These are phyloP conservation scores for Gyrodon lividus DNA, from an alignment of 768 basidiomycete species.

Conservation along the genomic window DNA sequence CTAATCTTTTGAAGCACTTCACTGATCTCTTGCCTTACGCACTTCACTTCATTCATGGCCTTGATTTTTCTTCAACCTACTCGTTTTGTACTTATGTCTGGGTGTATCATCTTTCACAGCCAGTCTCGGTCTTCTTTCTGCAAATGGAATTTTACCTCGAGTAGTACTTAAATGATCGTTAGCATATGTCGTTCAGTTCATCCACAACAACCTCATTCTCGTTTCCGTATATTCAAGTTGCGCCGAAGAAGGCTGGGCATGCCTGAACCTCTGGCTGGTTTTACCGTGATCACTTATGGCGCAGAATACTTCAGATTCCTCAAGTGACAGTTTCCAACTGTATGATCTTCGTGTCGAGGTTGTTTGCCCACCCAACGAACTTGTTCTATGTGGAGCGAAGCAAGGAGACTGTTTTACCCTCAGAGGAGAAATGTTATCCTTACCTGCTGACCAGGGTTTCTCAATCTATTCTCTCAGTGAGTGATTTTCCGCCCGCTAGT, in stretches of 20 bases:
- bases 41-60: background rate
- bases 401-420: conserved; percentile 61
- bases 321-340: conserved; percentile 50
- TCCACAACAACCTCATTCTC: no score
- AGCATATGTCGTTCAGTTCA: no score
- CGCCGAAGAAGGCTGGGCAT: background rate
- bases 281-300: conserved; percentile 1
- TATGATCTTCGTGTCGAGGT: conserved; percentile 67
- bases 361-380: conserved; percentile 54
- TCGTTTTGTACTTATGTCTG: no score
- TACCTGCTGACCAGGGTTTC: conserved; percentile 62
- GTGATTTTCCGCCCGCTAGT: background rate
- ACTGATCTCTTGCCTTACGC: conserved; percentile 1
- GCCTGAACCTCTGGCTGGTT: background rate
- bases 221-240: no score
- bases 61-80: no score
- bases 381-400: conserved; percentile 64
- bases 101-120: no score
- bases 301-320: background rate
- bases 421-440: conserved; percentile 60
- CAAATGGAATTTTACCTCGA: no score
- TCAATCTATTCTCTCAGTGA: conserved; percentile 67
- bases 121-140: no score
- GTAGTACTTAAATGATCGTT: no score
- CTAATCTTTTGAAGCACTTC: background rate